A percentile compares a stretch with the other conserved stretches of the same genome.
Conservation (phyloP, 345 rosid genomes). For the Punica granatum region DNA sequence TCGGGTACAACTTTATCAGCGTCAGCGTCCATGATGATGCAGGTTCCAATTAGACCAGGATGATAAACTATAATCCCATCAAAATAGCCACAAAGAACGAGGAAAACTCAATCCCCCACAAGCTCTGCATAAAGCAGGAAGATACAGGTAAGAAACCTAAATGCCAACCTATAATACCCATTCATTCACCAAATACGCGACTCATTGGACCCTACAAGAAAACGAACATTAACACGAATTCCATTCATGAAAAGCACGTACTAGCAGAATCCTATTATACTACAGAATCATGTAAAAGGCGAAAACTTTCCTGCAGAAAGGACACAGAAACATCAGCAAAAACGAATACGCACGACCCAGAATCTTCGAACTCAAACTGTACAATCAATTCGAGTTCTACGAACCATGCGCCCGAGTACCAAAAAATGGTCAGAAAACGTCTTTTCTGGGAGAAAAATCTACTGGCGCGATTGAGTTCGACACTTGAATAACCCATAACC, state of each 20-base stretch:
- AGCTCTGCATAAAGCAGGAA: not conserved
- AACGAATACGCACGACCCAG: not conserved
- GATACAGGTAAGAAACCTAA: not conserved
- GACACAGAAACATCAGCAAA: not conserved
- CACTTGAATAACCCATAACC: not conserved
- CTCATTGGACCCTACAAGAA: not conserved
- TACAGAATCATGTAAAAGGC: not conserved
- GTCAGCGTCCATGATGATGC: constrained; percentile 46
- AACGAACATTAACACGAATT: not conserved
- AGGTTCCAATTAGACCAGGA: not conserved
- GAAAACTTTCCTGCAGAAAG: not conserved
- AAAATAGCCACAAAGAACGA: not conserved
- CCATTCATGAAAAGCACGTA: not conserved
- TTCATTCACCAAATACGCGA: not conserved
- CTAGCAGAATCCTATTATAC: not conserved
- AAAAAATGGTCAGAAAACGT: not conserved
- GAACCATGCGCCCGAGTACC: not conserved
- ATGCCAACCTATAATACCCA: not conserved
- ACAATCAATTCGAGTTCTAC: not conserved
- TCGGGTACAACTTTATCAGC: constrained; percentile 22
- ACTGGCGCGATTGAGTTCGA: not conserved
- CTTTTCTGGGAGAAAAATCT: not conserved
- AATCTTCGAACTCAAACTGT: not conserved
- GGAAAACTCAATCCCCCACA: not conserved
- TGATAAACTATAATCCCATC: constrained; percentile 3